Conservation (phyloP, 805 yeast genomes). For the Candida succiphila region DNA sequence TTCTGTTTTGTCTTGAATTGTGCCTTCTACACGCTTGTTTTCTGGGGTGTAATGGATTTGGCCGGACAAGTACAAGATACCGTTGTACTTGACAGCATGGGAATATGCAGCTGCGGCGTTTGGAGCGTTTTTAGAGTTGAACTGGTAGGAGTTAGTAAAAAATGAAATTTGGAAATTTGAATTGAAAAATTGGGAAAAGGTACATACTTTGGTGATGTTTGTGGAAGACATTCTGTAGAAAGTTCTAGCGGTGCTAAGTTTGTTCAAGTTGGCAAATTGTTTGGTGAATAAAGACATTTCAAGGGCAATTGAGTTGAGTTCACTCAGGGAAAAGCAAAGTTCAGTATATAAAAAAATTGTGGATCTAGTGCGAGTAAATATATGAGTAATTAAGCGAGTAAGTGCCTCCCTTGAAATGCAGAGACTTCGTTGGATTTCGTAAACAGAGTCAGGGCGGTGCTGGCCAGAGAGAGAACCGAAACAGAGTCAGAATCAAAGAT, state of each 20-base stretch:
- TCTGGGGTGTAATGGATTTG: slow-evolving; percentile 88
- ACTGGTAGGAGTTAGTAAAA: slow-evolving; percentile 16
- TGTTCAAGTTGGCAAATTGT: background rate
- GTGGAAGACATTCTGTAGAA: slow-evolving; percentile 23
- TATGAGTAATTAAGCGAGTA: too few species aligned
- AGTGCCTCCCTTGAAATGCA: too few species aligned
- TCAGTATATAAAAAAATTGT: too few species aligned
- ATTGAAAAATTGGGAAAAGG: background rate
- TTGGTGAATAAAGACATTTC: background rate
- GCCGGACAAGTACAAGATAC: slow-evolving; percentile 87
- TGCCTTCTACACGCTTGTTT: slow-evolving; percentile 68
- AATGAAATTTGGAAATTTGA: background rate
- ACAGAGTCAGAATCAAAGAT: too few species aligned
- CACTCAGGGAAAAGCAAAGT: too few species aligned
- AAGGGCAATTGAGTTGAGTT: too few species aligned
- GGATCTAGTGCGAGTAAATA: too few species aligned
- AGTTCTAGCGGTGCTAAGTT: too few species aligned
- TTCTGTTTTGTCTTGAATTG: slow-evolving; percentile 69
- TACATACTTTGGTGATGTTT: slow-evolving; percentile 22
- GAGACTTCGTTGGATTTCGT: too few species aligned
- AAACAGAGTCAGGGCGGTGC: too few species aligned
- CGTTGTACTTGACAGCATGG: slow-evolving; percentile 89
- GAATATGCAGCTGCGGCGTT: slow-evolving; percentile 96
- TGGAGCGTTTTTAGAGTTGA: slow-evolving; percentile 73
- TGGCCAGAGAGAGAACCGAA: too few species aligned